phyloP scores from a whole-genome alignment of 1,284 basidiomycete genomes.

The Sporisorium iseilematis-ciliati region DNA sequence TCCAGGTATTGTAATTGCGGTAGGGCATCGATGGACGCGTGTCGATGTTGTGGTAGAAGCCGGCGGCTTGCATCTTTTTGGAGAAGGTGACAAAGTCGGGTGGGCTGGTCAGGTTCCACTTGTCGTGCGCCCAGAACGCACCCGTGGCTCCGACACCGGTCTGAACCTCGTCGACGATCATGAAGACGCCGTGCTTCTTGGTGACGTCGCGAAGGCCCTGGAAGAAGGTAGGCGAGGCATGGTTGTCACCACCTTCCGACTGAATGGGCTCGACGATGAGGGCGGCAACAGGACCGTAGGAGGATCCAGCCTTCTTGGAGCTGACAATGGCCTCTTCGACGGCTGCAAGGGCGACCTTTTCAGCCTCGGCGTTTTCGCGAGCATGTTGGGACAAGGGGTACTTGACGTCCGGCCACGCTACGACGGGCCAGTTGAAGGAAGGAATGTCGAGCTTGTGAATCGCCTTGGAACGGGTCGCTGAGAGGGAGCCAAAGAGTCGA shows the following conservation, averaged over 20 bases:
- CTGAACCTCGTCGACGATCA: constrained; percentile 74
- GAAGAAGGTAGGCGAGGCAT: constrained; percentile 74
- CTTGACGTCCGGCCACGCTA: constrained; percentile 73
- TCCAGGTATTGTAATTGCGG: constrained; percentile 72
- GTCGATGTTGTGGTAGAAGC: constrained; percentile 73
- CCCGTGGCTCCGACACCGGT: constrained; percentile 75
- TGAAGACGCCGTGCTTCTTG: constrained; percentile 71
- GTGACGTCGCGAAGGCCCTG: constrained; percentile 72
- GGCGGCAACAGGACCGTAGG: constrained; percentile 72
- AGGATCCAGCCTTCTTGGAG: constrained; percentile 65
- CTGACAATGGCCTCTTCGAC: constrained; percentile 71
- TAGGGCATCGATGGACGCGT: constrained; percentile 73
- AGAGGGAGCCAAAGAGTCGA: constrained; percentile 70
- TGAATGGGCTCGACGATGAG: constrained; percentile 75
- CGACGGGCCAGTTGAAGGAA: constrained; percentile 74
- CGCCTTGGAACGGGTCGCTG: constrained; percentile 71
- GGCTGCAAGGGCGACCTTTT: constrained; percentile 66
- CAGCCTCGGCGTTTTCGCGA: constrained; percentile 71
- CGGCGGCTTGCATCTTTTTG: constrained; percentile 70
- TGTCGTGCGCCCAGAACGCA: constrained; percentile 75
- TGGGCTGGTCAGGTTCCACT: constrained; percentile 72
- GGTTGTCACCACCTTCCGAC: constrained; percentile 75
- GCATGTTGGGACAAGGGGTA: constrained; percentile 73
- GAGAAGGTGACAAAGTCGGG: constrained; percentile 75
- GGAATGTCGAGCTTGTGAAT: constrained; percentile 75